Percentiles rank a stretch among this genome's conserved stretches.
Conservation (phyloP, 1,284 basidiomycete species). For the Microbotryum scabiosae region DNA sequence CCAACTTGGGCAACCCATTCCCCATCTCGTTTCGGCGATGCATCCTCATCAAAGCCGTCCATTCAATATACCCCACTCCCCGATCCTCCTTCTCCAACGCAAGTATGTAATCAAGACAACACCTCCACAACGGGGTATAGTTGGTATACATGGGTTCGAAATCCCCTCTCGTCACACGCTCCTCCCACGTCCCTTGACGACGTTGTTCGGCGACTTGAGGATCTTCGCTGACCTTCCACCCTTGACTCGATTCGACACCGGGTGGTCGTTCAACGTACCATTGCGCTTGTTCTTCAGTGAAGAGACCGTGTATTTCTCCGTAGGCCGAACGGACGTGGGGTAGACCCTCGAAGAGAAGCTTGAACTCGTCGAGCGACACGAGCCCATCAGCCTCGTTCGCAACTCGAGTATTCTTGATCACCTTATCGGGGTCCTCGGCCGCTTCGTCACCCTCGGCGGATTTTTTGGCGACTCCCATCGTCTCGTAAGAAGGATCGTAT, state of each 20-base stretch:
- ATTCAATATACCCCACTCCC: neutral
- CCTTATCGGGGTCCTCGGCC: slow-evolving; percentile 48
- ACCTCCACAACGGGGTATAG: slow-evolving; percentile 34
- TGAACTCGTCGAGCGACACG: slow-evolving; percentile 55
- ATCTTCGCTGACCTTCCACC: slow-evolving; percentile 4
- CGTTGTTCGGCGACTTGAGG: neutral
- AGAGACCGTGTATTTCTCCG: slow-evolving; percentile 21
- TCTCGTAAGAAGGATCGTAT: slow-evolving; percentile 40
- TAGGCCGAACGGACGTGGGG: slow-evolving; percentile 16
- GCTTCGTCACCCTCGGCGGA: slow-evolving; percentile 44
- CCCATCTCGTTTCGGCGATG: slow-evolving; percentile 1
- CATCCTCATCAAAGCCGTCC: too few relatives aligned
- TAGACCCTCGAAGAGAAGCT: slow-evolving; percentile 45
- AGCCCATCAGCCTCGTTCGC: slow-evolving; percentile 62
- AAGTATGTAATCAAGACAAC: slow-evolving; percentile 24
- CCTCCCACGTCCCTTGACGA: slow-evolving; percentile 9
- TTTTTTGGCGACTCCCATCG: slow-evolving; percentile 30
- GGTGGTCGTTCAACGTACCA: slow-evolving; percentile 21
- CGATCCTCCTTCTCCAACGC: neutral
- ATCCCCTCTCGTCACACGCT: slow-evolving; percentile 17
- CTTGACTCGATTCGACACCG: slow-evolving; percentile 22
- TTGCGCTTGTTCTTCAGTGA: slow-evolving; percentile 3
- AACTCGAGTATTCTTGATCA: slow-evolving; percentile 66
- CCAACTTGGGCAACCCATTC: slow-evolving; percentile 29
- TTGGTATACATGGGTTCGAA: slow-evolving; percentile 27